These are phyloP conservation scores for Pseudogymnoascus sp. DNA, from an alignment of 2,329 filamentous ascomycete genomes.

Conservation along the genomic window DNA sequence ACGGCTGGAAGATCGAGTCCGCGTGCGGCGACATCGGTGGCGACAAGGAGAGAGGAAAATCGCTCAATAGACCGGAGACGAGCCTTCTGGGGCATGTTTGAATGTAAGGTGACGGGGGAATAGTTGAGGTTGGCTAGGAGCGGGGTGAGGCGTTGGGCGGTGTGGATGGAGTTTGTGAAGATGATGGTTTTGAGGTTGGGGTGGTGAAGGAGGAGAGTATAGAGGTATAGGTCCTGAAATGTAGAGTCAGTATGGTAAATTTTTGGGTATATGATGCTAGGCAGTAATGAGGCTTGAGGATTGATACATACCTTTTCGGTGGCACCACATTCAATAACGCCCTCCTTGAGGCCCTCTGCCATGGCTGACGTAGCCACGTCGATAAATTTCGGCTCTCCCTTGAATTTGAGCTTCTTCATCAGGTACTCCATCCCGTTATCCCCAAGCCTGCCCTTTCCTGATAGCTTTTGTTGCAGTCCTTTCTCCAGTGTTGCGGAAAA, in stretches of 20 bases:
- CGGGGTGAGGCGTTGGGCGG: conserved; percentile 78
- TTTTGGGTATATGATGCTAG: neutral
- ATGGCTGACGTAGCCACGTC: conserved; percentile 91
- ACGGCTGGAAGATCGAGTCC: conserved; percentile 90
- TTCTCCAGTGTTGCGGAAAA: conserved; percentile 97
- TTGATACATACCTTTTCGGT: conserved; percentile 70
- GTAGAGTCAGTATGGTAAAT: conserved; percentile 18
- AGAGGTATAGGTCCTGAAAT: conserved; percentile 77
- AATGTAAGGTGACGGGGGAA: conserved; percentile 73
- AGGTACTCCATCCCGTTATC: conserved; percentile 89
- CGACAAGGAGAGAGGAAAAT: conserved; percentile 72
- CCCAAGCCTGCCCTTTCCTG: conserved; percentile 58
- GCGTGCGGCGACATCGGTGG: conserved; percentile 88
- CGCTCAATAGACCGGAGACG: conserved; percentile 87
- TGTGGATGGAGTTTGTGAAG: conserved; percentile 93
- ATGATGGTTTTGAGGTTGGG: conserved; percentile 75
- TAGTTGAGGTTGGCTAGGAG: conserved; percentile 78
- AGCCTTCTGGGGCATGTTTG: conserved; percentile 92
- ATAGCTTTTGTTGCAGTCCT: conserved; percentile 81
- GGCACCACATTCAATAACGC: conserved; percentile 82
- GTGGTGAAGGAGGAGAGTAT: conserved; percentile 77
- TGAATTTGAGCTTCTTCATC: conserved; percentile 81
- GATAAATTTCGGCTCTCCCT: conserved; percentile 79
- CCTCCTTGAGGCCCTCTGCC: conserved; percentile 79
- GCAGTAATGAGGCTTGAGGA: neutral